These are phyloP conservation scores for Lepiota venenata DNA, from an alignment of 768 basidiomycete genomes.

Conservation along the genomic window DNA sequence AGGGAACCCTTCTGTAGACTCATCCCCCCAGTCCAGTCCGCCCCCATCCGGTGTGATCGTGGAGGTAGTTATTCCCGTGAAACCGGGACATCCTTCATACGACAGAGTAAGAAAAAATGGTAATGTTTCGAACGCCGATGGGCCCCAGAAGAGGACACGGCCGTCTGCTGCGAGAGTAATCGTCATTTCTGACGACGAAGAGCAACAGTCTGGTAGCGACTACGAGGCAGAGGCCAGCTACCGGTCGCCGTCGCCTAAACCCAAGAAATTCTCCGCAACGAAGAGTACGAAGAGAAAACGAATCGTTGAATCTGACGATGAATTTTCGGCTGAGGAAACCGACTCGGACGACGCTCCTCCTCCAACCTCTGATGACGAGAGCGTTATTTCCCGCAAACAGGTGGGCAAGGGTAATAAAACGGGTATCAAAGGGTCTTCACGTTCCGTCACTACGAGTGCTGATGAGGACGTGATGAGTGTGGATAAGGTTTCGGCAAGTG, in stretches of 20 bases:
- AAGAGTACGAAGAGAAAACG: slow-evolving; percentile 11
- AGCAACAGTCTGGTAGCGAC: slow-evolving; percentile 23
- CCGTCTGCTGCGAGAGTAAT: slow-evolving; percentile 38
- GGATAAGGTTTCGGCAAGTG: slow-evolving; percentile 37
- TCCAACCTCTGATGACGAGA: slow-evolving; percentile 15
- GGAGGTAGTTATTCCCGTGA: slow-evolving; percentile 55
- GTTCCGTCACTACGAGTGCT: slow-evolving; percentile 23
- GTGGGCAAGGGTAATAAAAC: slow-evolving; percentile 17
- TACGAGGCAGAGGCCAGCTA: slow-evolving; percentile 20
- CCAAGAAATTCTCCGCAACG: slow-evolving; percentile 16
- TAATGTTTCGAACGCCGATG: slow-evolving; percentile 37
- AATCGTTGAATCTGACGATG: slow-evolving; percentile 16
- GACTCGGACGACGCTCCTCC: slow-evolving; percentile 12
- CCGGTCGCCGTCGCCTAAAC: slow-evolving; percentile 23
- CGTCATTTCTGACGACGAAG: slow-evolving; percentile 54
- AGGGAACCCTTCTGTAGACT: not conserved
- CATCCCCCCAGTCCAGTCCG: not conserved
- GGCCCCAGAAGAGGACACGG: slow-evolving; percentile 32
- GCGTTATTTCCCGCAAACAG: not conserved
- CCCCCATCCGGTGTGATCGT: slow-evolving; percentile 39
- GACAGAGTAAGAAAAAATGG: slow-evolving; percentile 18
- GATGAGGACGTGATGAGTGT: slow-evolving; percentile 55
- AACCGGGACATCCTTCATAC: slow-evolving; percentile 17
- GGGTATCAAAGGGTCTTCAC: slow-evolving; percentile 12
- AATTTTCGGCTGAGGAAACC: slow-evolving; percentile 13